Conservation (phyloP, 192 early-diverging fungal genomes). For the Linnemannia hyalina region DNA sequence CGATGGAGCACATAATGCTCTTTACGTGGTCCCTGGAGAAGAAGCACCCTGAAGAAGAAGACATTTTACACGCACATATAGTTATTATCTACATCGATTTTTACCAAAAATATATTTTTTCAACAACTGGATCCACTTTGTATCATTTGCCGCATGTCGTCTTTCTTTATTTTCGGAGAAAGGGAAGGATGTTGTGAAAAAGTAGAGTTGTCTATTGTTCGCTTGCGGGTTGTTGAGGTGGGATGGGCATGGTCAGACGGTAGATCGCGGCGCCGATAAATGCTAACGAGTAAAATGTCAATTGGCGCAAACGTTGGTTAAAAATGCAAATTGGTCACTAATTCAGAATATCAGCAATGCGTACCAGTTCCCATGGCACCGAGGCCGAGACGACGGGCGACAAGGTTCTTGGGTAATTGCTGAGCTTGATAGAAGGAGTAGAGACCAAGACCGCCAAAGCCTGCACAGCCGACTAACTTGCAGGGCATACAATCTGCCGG, state of each 20-base stretch:
- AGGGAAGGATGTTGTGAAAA: neutral
- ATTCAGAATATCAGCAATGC: neutral
- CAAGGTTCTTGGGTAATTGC: conserved; percentile 39
- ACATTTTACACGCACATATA: conserved; percentile 10
- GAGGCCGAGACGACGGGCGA: conserved; percentile 29
- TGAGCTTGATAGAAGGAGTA: conserved; percentile 53
- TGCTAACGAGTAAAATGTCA: neutral
- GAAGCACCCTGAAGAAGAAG: conserved; percentile 6
- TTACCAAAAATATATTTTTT: neutral
- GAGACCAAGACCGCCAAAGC: conserved; percentile 43
- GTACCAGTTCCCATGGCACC: conserved; percentile 47
- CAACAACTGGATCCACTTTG: neutral
- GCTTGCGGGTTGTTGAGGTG: neutral
- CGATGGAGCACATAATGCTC: conserved; percentile 16
- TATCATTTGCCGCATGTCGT: neutral
- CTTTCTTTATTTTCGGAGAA: too few species aligned
- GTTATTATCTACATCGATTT: neutral
- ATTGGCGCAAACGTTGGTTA: neutral
- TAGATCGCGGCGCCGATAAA: conserved; percentile 49
- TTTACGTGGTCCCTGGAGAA: conserved; percentile 18
- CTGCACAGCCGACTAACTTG: conserved; percentile 38
- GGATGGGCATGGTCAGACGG: conserved; percentile 41
- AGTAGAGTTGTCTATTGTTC: neutral
- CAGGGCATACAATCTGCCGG: conserved; percentile 49
- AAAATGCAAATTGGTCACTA: neutral